Evolutionary conservation across 2,329 filamentous ascomycete genomes (phyloP), one percentile per base, ranked within the genome.

Genomic region (Pyricularia sp.): DNA sequence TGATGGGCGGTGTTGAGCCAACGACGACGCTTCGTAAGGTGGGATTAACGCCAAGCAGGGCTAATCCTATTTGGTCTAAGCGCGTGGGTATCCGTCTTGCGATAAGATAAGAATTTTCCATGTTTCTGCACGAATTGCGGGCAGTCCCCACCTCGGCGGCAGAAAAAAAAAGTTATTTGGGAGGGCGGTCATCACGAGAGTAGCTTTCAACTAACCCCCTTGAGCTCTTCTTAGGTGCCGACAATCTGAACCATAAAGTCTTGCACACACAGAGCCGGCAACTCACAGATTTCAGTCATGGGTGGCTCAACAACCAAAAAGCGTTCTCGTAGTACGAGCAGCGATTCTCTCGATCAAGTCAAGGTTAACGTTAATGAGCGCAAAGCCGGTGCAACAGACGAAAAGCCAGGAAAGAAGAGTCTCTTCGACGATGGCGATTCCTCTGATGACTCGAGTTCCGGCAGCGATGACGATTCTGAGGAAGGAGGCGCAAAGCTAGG

Each of bases 371-470:
- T n/a, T n/a, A n/a, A n/a, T n/a, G n/a, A n/a, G n/a, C n/a, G n/a
- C n/a, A n/a, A n/a, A n/a, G n/a, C n/a, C 12, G 30, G 23, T 25
- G 14, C 36, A 28, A 23, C 17, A 7, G 36, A 50, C 68, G 79
- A 79, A 70, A 77, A 77, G 50, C 72, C 70, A 12, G 68, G 75
- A 68, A 85, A 84, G 76, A 82, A 82, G 74, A 79, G 76, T 33
- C 78, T 88, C 36, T 82, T 90, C 66, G 86, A 88, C 72, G 86
- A 88, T 70, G 25, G 88, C 72, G 42, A 55, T n/a, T 55, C 42
- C 42, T 55, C 42, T 10, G 64, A 65, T 14, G 73, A 84, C 69
- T 78, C 78, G 61, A 77, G 78, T 69, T 77, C 78, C 61, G 82
- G 82, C 69, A 80, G 77, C 69, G 80, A 81, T 28, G 79, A 81